These are phyloP conservation scores for Globisporangium rhizosaccharum DNA, from an alignment of 352 stramenopile species.

Conservation along the genomic window DNA sequence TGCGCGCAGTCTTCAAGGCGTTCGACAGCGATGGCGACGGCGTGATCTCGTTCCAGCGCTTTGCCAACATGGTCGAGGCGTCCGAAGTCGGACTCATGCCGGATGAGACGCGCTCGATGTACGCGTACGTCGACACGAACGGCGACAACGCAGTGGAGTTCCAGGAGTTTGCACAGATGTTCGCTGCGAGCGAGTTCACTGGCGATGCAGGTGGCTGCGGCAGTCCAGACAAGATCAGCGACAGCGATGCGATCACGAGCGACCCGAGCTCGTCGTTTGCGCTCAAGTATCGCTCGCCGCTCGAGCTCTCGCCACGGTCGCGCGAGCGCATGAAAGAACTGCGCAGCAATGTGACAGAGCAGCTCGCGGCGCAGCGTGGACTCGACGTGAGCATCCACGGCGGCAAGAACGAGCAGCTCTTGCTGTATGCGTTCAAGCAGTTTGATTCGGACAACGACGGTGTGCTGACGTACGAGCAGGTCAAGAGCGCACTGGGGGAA, in stretches of 20 bases:
- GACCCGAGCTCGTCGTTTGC: conserved; percentile 50
- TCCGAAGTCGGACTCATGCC: conserved; percentile 46
- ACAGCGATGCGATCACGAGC: conserved; percentile 9
- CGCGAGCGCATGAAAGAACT: conserved; percentile 61
- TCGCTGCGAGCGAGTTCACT: conserved; percentile 26
- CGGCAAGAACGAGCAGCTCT: conserved; percentile 57
- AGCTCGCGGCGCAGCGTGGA: conserved; percentile 51
- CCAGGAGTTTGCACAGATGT: conserved; percentile 72
- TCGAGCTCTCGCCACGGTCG: conserved; percentile 56
- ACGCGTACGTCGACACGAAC: conserved; percentile 53
- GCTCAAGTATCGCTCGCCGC: conserved; percentile 65
- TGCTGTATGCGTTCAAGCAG: conserved; percentile 77
- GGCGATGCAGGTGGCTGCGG: neutral
- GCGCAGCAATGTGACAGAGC: conserved; percentile 49
- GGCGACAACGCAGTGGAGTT: conserved; percentile 71
- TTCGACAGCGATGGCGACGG: conserved; percentile 65
- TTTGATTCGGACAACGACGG: conserved; percentile 73
- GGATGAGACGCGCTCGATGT: conserved; percentile 40
- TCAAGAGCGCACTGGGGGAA: conserved; percentile 50
- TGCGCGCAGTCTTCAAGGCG: conserved; percentile 68
- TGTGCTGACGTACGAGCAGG: conserved; percentile 64
- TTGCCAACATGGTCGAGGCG: conserved; percentile 66
- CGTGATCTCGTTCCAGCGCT: conserved; percentile 70
- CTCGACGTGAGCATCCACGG: conserved; percentile 49
- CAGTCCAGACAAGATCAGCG: neutral